phyloP scores from a whole-genome alignment of 2,329 filamentous ascomycete genomes.

The Cladophialophora bantiana region DNA sequence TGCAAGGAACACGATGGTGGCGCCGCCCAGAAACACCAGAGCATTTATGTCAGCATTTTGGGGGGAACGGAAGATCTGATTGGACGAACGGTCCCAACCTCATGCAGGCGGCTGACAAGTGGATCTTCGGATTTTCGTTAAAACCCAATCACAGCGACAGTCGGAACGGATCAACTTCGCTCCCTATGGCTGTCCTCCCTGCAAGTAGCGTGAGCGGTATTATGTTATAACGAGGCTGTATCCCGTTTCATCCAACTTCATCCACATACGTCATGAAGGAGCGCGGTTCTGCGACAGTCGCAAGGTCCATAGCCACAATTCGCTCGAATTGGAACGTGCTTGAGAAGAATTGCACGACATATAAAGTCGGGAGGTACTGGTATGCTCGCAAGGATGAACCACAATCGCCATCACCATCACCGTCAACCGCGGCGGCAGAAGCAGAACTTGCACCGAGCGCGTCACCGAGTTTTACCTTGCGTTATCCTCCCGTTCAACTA shows the following conservation, averaged over 20 bases:
- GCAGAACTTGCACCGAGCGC: not conserved
- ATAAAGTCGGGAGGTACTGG: not conserved
- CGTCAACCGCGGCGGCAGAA: no score
- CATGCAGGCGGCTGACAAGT: conserved; percentile 15
- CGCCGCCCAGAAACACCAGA: not conserved
- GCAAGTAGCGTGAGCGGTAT: not conserved
- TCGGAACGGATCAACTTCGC: not conserved
- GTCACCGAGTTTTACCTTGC: no score
- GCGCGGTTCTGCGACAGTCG: not conserved
- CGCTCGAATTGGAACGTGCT: not conserved
- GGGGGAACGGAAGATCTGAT: not conserved
- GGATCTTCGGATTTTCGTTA: not conserved
- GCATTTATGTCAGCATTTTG: not conserved
- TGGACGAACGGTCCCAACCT: not conserved
- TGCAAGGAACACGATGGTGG: not conserved
- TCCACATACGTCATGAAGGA: not conserved
- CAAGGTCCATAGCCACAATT: not conserved
- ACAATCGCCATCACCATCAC: not conserved
- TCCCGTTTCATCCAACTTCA: conserved; percentile 12
- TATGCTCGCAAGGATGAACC: not conserved
- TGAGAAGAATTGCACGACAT: not conserved
- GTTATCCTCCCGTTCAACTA: no score
- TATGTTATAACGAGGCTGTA: conserved; percentile 3
- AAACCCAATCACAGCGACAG: not conserved
- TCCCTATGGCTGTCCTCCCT: not conserved